phyloP scores from a whole-genome alignment of 1,284 basidiomycete species.

The Sanghuangporus weigelae region DNA sequence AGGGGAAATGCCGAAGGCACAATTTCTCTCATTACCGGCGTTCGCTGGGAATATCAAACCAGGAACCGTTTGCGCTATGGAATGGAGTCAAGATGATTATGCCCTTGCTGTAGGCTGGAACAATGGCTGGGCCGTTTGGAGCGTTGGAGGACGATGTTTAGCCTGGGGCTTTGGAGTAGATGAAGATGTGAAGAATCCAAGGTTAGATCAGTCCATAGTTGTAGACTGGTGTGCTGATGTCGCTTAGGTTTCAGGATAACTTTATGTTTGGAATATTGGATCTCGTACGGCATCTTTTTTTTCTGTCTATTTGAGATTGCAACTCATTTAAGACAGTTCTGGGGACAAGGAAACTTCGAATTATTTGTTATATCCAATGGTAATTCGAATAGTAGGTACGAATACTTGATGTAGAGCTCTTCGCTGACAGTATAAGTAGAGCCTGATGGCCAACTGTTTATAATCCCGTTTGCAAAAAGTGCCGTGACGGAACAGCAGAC shows the following conservation, averaged over 20 bases:
- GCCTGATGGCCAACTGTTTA: conserved; percentile 69
- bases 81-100: conserved; percentile 95
- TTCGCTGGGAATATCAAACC: conserved; percentile 49
- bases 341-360: conserved; percentile 88
- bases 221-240: conserved; percentile 10
- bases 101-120: conserved; percentile 95
- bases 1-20: conserved; percentile 45
- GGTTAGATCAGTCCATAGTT: conserved; percentile 32
- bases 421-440: conserved; percentile 30
- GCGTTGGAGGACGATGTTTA: conserved; percentile 83
- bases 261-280: conserved; percentile 79
- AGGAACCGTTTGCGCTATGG: conserved; percentile 72
- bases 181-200: conserved; percentile 53
- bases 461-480: conserved; percentile 92
- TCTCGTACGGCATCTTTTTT: conserved; percentile 42
- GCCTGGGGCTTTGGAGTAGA: conserved; percentile 71
- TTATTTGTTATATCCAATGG: conserved; percentile 64
- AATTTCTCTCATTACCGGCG: conserved; percentile 51
- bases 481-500: conserved; percentile 89
- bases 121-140: conserved; percentile 88
- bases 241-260: conserved; percentile 61
- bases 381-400: conserved; percentile 40
- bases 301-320: conserved; percentile 4
- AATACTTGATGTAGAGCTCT: not conserved
- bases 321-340: conserved; percentile 54